These are phyloP conservation scores for Dalbergia cochinchinensis DNA, from an alignment of 306 rosid genomes.

Conservation along the genomic window DNA sequence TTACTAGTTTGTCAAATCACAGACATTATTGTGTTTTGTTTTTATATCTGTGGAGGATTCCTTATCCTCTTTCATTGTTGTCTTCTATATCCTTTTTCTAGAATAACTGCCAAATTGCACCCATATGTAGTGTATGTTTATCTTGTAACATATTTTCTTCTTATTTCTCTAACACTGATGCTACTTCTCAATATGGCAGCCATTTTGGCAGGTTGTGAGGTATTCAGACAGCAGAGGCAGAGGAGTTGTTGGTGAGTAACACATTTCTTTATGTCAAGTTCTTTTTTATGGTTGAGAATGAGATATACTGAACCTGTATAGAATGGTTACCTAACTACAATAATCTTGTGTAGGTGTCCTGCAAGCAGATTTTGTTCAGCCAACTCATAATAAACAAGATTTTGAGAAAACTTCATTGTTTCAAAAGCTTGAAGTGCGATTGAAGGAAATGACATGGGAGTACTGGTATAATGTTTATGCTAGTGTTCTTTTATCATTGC, in stretches of 20 bases:
- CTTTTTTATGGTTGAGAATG: conserved; percentile 30
- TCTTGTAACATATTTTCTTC: neutral
- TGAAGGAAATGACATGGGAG: conserved; percentile 90
- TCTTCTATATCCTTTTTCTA: neutral
- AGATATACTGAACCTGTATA: conserved; percentile 14
- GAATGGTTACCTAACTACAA: conserved; percentile 37
- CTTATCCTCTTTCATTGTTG: neutral
- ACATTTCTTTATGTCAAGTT: conserved; percentile 17
- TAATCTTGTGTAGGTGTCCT: conserved; percentile 67
- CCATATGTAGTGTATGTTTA: conserved; percentile 1
- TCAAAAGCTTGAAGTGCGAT: conserved; percentile 88
- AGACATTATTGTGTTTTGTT: neutral
- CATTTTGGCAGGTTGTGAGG: conserved; percentile 90
- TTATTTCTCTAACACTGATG: conserved; percentile 29
- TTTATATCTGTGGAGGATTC: neutral
- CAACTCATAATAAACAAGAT: conserved; percentile 95
- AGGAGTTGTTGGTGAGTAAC: conserved; percentile 87
- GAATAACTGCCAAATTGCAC: neutral
- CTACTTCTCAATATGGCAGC: conserved; percentile 65
- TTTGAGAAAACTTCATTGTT: conserved; percentile 89
- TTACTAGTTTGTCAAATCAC: neutral
- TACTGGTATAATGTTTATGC: conserved; percentile 71
- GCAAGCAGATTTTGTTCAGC: conserved; percentile 89
- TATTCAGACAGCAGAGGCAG: conserved; percentile 69
- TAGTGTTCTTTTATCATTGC: conserved; percentile 27